Evolutionary conservation across 1,284 basidiomycete species (phyloP).

Genomic region (Microstroma glucosiphilum): DNA sequence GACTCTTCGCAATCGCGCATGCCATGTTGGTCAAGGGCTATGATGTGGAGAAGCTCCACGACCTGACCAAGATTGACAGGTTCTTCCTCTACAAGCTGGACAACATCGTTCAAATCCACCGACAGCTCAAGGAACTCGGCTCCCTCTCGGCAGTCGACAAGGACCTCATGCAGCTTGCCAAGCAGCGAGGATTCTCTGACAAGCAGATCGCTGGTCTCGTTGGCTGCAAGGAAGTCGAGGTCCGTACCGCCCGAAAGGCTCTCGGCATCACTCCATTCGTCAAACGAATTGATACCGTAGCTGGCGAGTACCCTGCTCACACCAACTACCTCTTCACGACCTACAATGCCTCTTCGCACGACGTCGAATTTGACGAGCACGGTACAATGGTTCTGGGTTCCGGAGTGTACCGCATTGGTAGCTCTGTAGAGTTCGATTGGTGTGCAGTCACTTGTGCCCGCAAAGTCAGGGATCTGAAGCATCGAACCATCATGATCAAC

Average conservation of each 20-base stretch:
- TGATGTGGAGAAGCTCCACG: constrained; percentile 80
- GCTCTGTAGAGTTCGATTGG: constrained; percentile 99
- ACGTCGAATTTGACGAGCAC: constrained; percentile 90
- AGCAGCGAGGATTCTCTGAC: constrained; percentile 71
- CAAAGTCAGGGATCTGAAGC: constrained; percentile 81
- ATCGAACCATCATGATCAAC: constrained; percentile 98
- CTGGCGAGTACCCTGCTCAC: constrained; percentile 96
- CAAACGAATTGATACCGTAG: constrained; percentile 98
- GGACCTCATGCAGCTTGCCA: constrained; percentile 46
- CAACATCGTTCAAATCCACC: constrained; percentile 67
- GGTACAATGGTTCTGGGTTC: constrained; percentile 99
- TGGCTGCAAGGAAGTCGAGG: constrained; percentile 61
- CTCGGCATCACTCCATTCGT: constrained; percentile 90
- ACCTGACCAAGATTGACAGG: constrained; percentile 90
- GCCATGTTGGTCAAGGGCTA: constrained; percentile 93
- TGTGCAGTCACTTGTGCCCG: constrained; percentile 97
- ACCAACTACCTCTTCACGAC: constrained; percentile 99
- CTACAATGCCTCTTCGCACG: constrained; percentile 93
- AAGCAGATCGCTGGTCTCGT: constrained; percentile 75
- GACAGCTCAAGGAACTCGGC: constrained; percentile 51
- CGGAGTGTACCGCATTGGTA: constrained; percentile 96
- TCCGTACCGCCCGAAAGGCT: constrained; percentile 79
- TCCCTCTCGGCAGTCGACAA: constrained; percentile 58
- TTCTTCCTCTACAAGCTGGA: constrained; percentile 99
- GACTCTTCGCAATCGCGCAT: constrained; percentile 93